Conservation (phyloP, 148 eudicot genomes). For the Diospyros kaki region DNA sequence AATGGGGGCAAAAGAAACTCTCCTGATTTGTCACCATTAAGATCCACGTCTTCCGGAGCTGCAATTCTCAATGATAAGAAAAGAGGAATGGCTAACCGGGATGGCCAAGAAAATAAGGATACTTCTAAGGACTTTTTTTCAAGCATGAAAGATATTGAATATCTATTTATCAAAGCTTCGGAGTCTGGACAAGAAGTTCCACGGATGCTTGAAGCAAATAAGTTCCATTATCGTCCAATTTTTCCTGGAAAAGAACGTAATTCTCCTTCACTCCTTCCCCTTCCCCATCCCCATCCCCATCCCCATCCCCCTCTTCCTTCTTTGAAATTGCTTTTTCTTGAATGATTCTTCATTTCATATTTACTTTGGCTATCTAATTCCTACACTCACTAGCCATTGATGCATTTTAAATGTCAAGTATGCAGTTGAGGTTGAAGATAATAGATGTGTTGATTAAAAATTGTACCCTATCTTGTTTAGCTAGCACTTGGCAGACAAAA, state of each 20-base stretch:
- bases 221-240: constrained; percentile 85
- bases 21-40: constrained; percentile 65
- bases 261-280: constrained; percentile 16
- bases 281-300: too few species aligned
- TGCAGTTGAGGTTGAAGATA: neutral
- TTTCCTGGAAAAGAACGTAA: constrained; percentile 65
- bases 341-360: constrained; percentile 11
- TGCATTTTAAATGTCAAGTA: neutral
- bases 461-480: neutral
- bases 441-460: constrained; percentile 5
- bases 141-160: constrained; percentile 73
- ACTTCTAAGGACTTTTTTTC: constrained; percentile 68
- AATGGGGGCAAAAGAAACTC: constrained; percentile 47
- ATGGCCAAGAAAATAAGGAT: constrained; percentile 45
- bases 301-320: neutral
- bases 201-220: constrained; percentile 92
- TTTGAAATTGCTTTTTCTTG: neutral
- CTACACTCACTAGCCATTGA: neutral
- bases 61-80: constrained; percentile 34
- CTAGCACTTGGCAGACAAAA: neutral
- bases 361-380: neutral
- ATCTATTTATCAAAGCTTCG: constrained; percentile 71
- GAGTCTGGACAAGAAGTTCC: constrained; percentile 92
- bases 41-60: constrained; percentile 48
- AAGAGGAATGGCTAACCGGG: constrained; percentile 33